phyloP scores from a whole-genome alignment of 1,284 basidiomycete genomes.

The Malassezia nana region DNA sequence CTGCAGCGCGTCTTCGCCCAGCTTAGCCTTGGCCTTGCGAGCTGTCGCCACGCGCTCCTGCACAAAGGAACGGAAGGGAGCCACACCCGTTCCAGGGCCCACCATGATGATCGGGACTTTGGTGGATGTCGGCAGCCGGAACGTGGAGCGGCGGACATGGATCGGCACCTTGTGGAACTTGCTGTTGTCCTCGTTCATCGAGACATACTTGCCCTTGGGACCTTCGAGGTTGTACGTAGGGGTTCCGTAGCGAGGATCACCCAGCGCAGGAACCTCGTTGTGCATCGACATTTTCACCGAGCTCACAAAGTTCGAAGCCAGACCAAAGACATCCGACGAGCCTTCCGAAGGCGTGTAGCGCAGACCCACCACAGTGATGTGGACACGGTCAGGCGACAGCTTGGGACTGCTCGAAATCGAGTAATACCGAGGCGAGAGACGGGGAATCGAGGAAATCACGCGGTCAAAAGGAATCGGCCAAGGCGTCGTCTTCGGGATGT shows the following conservation, averaged over 20 bases:
- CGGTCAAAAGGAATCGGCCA: slow-evolving; percentile 97
- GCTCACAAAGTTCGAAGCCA: slow-evolving; percentile 45
- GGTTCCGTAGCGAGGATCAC: slow-evolving; percentile 46
- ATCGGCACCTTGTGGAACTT: slow-evolving; percentile 68
- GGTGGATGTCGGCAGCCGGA: slow-evolving; percentile 89
- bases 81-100: slow-evolving; percentile 92
- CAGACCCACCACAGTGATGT: slow-evolving; percentile 80
- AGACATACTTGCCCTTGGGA: slow-evolving; percentile 67
- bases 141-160: slow-evolving; percentile 88
- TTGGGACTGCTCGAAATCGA: slow-evolving; percentile 97
- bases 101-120: slow-evolving; percentile 98
- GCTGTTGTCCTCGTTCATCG: slow-evolving; percentile 49
- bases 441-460: slow-evolving; percentile 80
- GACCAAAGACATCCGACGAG: slow-evolving; percentile 28
- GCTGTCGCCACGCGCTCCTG: slow-evolving; percentile 94
- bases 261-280: slow-evolving; percentile 33
- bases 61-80: slow-evolving; percentile 95
- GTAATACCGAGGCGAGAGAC: slow-evolving; percentile 91
- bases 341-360: slow-evolving; percentile 29
- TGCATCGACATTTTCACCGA: slow-evolving; percentile 61
- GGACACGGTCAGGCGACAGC: slow-evolving; percentile 72
- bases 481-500: slow-evolving; percentile 58
- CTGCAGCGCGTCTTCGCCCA: slow-evolving; percentile 67
- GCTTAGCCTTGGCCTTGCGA: slow-evolving; percentile 78
- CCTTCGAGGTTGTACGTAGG: slow-evolving; percentile 80